phyloP scores from a whole-genome alignment of 176 grass and related monocot genomes.

The Pontederia paniculata region DNA sequence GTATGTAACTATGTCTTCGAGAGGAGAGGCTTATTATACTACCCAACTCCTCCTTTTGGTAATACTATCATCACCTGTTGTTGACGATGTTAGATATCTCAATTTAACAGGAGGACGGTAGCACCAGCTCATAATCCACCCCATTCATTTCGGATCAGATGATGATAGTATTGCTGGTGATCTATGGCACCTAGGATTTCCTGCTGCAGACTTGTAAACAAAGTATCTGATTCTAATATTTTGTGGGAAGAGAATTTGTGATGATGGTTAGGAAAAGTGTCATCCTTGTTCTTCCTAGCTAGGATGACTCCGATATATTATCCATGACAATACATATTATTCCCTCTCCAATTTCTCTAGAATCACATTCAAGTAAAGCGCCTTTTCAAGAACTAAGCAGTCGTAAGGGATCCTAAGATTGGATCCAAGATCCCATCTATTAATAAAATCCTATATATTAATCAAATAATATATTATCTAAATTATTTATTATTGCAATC shows the following conservation, averaged over 20 bases:
- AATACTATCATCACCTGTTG: too few species aligned
- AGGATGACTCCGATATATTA: background rate
- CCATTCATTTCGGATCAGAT: background rate
- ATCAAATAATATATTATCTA: too few species aligned
- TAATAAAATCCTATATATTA: too few species aligned
- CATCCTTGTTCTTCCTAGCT: background rate
- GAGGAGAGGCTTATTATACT: too few species aligned
- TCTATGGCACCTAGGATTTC: background rate
- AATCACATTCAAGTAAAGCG: background rate
- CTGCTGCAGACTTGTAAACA: background rate
- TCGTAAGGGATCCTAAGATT: too few species aligned
- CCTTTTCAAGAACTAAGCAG: background rate
- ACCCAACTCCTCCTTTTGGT: too few species aligned
- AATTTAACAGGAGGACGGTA: too few species aligned
- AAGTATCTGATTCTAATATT: conserved; percentile 2
- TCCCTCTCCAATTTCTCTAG: background rate
- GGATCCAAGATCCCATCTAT: too few species aligned
- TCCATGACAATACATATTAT: background rate
- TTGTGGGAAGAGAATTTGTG: background rate
- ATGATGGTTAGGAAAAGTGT: background rate
- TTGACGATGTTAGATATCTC: too few species aligned
- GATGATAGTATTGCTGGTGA: background rate
- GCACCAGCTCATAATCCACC: too few species aligned
- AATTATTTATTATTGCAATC: too few species aligned
- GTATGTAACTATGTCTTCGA: too few species aligned